Evolutionary conservation across 2,329 filamentous ascomycete genomes (phyloP).

Genomic region (Coniochaeta sp.): DNA sequence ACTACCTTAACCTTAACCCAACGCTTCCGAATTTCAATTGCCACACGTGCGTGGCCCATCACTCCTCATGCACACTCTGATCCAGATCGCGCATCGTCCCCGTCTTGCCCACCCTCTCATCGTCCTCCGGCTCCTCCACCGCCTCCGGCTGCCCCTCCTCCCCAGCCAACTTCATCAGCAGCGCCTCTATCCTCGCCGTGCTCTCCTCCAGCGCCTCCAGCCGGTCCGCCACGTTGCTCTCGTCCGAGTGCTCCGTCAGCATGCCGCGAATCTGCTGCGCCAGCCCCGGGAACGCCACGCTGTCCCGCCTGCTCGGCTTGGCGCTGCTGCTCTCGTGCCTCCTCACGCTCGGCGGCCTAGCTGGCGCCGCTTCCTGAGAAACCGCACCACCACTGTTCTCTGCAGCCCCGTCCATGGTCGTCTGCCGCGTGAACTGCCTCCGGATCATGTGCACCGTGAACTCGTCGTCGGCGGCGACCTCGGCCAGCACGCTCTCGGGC

Average conservation of each 20-base stretch:
- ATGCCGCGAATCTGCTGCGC: slow-evolving; percentile 42
- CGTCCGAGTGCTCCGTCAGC: slow-evolving; percentile 38
- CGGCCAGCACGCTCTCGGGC: slow-evolving; percentile 50
- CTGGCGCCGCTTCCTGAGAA: neutral
- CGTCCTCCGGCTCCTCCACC: slow-evolving; percentile 7
- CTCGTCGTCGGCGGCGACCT: slow-evolving; percentile 53
- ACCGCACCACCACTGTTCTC: neutral
- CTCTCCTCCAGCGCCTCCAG: slow-evolving; percentile 43
- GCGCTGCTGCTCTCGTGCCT: slow-evolving; percentile 1
- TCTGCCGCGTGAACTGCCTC: slow-evolving; percentile 43
- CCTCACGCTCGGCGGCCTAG: neutral
- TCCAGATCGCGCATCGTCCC: neutral
- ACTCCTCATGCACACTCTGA: neutral
- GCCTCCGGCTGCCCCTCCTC: slow-evolving; percentile 3
- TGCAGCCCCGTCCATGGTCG: slow-evolving; percentile 25
- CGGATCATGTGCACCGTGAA: slow-evolving; percentile 51
- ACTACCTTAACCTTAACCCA: too few relatives aligned
- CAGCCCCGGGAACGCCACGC: slow-evolving; percentile 45
- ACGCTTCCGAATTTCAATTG: too few relatives aligned
- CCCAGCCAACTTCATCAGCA: slow-evolving; percentile 19
- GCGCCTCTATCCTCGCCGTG: slow-evolving; percentile 27
- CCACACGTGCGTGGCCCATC: neutral
- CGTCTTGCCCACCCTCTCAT: slow-evolving; percentile 5
- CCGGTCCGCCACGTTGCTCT: slow-evolving; percentile 33
- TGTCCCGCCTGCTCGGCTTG: slow-evolving; percentile 42